A percentile compares a stretch with the other conserved stretches of the same genome.
Evolutionary conservation across 2,329 filamentous ascomycete species (phyloP).

Genomic region (Curvularia verruculosa): DNA sequence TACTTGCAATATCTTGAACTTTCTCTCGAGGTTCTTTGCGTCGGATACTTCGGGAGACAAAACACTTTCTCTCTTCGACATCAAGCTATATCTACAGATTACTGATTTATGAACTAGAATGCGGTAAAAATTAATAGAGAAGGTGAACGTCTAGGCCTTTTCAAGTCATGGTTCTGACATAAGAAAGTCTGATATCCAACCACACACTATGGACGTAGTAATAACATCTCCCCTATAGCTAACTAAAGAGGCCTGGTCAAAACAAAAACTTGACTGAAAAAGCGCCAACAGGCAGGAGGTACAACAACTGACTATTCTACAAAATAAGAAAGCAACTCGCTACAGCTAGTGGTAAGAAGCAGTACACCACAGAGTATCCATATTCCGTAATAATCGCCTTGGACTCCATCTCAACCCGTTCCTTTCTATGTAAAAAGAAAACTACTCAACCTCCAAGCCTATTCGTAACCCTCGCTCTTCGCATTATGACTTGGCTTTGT

Average conservation of each 20-base stretch:
- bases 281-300: too few relatives aligned
- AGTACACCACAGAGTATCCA: not conserved
- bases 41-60: not conserved
- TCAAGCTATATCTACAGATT: conserved; percentile 10
- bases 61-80: not conserved
- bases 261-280: too few relatives aligned
- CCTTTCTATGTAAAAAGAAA: not conserved
- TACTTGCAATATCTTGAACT: not conserved
- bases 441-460: not conserved
- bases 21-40: not conserved
- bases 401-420: not conserved
- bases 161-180: too few relatives aligned
- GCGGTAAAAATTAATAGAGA: not conserved
- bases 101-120: conserved; percentile 9
- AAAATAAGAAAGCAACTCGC: not conserved
- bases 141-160: not conserved
- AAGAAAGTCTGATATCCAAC: too few relatives aligned
- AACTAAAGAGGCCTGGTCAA: too few relatives aligned
- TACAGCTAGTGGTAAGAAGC: not conserved
- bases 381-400: not conserved
- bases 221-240: too few relatives aligned
- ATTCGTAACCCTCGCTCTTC: conserved; percentile 37
- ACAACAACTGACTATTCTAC: not conserved
- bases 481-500: conserved; percentile 39
- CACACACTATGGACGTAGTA: too few relatives aligned